Evolutionary conservation across 225 moss, liverwort and hornwort genomes (phyloP).

Genomic region (Bryum argenteum): DNA sequence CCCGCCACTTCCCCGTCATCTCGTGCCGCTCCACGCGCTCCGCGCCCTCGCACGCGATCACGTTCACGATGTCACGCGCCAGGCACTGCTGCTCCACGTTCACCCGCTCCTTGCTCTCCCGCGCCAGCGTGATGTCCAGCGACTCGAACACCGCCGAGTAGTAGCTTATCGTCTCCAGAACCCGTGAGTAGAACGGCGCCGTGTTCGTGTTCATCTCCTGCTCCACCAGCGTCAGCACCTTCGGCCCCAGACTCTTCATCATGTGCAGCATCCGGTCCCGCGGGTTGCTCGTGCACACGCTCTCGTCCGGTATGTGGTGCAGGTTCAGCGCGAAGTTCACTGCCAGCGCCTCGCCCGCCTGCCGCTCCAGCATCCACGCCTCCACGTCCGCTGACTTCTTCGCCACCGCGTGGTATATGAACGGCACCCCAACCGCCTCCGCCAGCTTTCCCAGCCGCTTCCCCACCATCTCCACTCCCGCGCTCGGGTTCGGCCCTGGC

Average conservation of each 20-base stretch:
- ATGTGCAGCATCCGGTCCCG: conserved; percentile 64
- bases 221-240: conserved; percentile 74
- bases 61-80: conserved; percentile 82
- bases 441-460: conserved; percentile 64
- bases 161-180: conserved; percentile 71
- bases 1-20: conserved; percentile 75
- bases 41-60: conserved; percentile 71
- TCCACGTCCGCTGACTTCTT: conserved; percentile 56
- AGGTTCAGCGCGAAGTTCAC: conserved; percentile 56
- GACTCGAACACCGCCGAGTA: conserved; percentile 78
- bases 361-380: conserved; percentile 68
- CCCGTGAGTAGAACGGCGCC: conserved; percentile 60
- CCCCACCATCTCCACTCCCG: conserved; percentile 61
- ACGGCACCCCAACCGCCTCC: conserved; percentile 64
- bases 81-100: conserved; percentile 80
- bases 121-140: conserved; percentile 66
- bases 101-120: conserved; percentile 72
- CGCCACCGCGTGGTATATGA: conserved; percentile 63
- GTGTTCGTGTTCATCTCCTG: conserved; percentile 76
- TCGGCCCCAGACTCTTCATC: conserved; percentile 63
- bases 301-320: conserved; percentile 60
- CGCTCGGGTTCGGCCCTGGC: conserved; percentile 33
- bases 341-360: conserved; percentile 68
- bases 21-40: conserved; percentile 82
- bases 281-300: conserved; percentile 58